Conservation (phyloP, 2,329 filamentous ascomycete species). For the Biscogniauxia mediterranea region DNA sequence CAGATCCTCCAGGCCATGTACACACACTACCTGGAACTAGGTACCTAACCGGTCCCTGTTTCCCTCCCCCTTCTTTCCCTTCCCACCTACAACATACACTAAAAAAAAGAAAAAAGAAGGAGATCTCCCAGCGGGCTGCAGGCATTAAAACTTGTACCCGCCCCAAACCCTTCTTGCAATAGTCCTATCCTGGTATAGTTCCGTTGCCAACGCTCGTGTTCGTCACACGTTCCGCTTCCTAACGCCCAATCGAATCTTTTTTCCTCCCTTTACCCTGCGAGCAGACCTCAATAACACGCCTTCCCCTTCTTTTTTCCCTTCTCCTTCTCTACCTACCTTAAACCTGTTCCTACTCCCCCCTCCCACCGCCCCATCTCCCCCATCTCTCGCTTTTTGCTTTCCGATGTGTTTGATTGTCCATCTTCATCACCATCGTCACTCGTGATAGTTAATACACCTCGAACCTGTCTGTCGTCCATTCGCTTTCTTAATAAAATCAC, state of each 20-base stretch:
- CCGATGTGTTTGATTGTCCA: neutral
- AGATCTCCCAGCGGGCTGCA: neutral
- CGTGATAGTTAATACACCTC: neutral
- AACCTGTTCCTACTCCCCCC: neutral
- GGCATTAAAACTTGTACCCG: neutral
- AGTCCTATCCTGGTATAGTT: neutral
- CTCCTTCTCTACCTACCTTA: too few relatives aligned
- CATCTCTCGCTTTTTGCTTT: neutral
- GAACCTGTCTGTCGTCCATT: too few relatives aligned
- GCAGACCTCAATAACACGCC: neutral
- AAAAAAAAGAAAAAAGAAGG: neutral
- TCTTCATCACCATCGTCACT: neutral
- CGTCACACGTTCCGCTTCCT: constrained; percentile 4
- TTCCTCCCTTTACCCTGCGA: neutral
- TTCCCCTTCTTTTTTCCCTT: neutral
- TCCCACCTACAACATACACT: neutral
- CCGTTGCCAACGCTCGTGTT: constrained; percentile 20
- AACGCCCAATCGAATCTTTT: neutral
- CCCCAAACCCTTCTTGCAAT: neutral
- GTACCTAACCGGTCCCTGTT: neutral
- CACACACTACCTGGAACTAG: too few relatives aligned
- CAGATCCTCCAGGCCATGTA: too few relatives aligned
- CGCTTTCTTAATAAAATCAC: too few relatives aligned
- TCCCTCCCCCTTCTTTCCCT: neutral
- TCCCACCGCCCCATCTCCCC: neutral